These are phyloP conservation scores for Exophiala lecanii-corni DNA, from an alignment of 2,329 filamentous ascomycete genomes.

Conservation along the genomic window DNA sequence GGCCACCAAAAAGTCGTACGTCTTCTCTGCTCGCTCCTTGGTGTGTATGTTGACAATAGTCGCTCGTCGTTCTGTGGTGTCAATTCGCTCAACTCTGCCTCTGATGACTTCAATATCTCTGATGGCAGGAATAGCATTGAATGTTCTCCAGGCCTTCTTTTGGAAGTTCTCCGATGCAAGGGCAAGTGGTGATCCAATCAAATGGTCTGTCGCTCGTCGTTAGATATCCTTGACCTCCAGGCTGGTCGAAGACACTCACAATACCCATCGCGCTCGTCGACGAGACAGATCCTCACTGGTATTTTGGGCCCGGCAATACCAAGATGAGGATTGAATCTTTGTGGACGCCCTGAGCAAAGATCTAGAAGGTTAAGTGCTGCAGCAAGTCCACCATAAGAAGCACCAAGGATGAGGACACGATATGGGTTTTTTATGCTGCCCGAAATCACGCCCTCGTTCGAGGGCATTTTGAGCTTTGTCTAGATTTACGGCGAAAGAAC, in stretches of 20 bases:
- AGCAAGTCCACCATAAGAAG: slow-evolving; percentile 67
- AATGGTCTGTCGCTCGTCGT: slow-evolving; percentile 53
- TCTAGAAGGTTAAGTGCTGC: slow-evolving; percentile 64
- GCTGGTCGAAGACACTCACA: slow-evolving; percentile 50
- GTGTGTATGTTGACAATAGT: slow-evolving; percentile 49
- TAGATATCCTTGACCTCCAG: not conserved
- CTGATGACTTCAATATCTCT: slow-evolving; percentile 61
- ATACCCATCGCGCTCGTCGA: slow-evolving; percentile 78
- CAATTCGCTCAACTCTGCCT: slow-evolving; percentile 58
- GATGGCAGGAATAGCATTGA: slow-evolving; percentile 62
- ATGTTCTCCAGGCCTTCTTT: slow-evolving; percentile 66
- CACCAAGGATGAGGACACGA: slow-evolving; percentile 63
- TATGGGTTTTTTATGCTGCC: slow-evolving; percentile 28
- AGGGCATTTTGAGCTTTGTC: slow-evolving; percentile 6
- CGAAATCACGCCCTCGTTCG: slow-evolving; percentile 6
- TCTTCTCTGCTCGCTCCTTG: slow-evolving; percentile 34
- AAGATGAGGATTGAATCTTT: slow-evolving; percentile 40
- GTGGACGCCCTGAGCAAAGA: slow-evolving; percentile 53
- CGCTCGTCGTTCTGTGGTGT: slow-evolving; percentile 57
- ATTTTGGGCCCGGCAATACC: slow-evolving; percentile 36
- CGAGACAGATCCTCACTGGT: slow-evolving; percentile 65
- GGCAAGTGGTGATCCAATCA: slow-evolving; percentile 71
- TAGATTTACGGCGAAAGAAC: not conserved
- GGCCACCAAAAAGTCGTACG: slow-evolving; percentile 72
- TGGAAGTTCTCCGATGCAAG: slow-evolving; percentile 61